These are phyloP conservation scores for Phytomonas serpens DNA, from an alignment of 208 protist genomes.

Conservation along the genomic window DNA sequence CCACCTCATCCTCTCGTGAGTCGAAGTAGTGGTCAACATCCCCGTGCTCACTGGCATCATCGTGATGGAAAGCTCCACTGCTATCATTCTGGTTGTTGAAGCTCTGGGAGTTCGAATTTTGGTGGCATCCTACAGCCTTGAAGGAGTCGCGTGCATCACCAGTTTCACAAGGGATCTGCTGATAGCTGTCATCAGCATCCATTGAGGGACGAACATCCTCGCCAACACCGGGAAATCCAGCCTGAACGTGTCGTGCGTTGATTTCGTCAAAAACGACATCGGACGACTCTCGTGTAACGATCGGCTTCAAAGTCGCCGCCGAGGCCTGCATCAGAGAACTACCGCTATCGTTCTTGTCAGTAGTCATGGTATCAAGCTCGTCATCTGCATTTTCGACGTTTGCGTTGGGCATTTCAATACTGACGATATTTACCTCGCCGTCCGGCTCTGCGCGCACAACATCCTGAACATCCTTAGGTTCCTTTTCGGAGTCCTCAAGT, in stretches of 20 bases:
- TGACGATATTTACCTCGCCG: not conserved
- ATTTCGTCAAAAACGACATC: not conserved
- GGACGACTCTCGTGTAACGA: not conserved
- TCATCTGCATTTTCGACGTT: slow-evolving; percentile 7
- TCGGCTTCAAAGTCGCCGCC: not conserved
- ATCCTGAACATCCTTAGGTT: not conserved
- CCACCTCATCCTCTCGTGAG: slow-evolving; percentile 25
- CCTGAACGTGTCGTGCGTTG: not conserved
- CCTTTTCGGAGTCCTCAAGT: not conserved
- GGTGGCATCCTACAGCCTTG: not conserved
- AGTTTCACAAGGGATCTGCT: not conserved
- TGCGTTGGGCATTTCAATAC: not conserved
- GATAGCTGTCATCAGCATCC: not conserved
- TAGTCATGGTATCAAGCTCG: not conserved
- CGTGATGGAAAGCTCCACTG: not conserved
- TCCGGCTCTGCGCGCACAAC: not conserved
- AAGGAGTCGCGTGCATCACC: not conserved
- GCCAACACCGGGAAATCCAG: not conserved
- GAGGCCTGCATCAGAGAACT: not conserved
- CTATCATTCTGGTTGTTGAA: not conserved
- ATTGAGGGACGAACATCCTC: slow-evolving; percentile 1
- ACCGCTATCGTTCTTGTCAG: not conserved
- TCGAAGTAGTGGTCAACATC: slow-evolving; percentile 41
- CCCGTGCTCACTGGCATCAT: slow-evolving; percentile 14
- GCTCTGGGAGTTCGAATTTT: not conserved